These are phyloP conservation scores for Ascochyta koolunga DNA, from an alignment of 2,329 filamentous ascomycete species.

Conservation along the genomic window DNA sequence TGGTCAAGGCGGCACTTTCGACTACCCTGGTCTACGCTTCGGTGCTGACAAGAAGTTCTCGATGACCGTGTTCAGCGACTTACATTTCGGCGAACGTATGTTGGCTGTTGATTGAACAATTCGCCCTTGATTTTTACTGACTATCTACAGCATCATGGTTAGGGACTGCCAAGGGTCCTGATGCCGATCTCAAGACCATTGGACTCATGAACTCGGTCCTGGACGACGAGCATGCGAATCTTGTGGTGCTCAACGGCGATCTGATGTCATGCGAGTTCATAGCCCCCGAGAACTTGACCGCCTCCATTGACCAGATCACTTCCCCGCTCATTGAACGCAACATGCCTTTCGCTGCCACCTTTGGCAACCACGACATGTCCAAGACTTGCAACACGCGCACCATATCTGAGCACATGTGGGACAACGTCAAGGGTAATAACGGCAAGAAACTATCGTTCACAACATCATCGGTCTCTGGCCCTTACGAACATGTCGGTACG, in stretches of 20 bases:
- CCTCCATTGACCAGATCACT: conserved; percentile 32
- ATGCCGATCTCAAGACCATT: conserved; percentile 64
- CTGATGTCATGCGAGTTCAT: conserved; percentile 68
- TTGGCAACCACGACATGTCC: conserved; percentile 70
- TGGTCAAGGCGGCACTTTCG: conserved; percentile 4
- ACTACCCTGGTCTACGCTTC: conserved; percentile 36
- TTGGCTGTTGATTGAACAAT: conserved; percentile 30
- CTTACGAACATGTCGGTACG: conserved; percentile 42
- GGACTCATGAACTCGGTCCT: conserved; percentile 65
- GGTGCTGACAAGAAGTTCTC: conserved; percentile 51
- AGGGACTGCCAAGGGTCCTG: conserved; percentile 6
- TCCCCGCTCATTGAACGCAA: conserved; percentile 59
- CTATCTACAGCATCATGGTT: conserved; percentile 13
- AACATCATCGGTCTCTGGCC: conserved; percentile 49
- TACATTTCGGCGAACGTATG: conserved; percentile 73
- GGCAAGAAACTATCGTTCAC: conserved; percentile 54
- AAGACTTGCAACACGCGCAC: conserved; percentile 31
- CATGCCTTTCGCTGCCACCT: conserved; percentile 69
- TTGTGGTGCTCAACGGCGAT: conserved; percentile 75
- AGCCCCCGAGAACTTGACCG: conserved; percentile 21
- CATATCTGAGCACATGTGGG: conserved; percentile 36
- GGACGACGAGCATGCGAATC: conserved; percentile 60
- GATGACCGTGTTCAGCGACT: conserved; percentile 68
- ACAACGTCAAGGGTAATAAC: conserved; percentile 55
- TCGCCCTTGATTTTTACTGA: conserved; percentile 3